Evolutionary conservation across 306 rosid species (phyloP).

Genomic region (Quercus suber): DNA sequence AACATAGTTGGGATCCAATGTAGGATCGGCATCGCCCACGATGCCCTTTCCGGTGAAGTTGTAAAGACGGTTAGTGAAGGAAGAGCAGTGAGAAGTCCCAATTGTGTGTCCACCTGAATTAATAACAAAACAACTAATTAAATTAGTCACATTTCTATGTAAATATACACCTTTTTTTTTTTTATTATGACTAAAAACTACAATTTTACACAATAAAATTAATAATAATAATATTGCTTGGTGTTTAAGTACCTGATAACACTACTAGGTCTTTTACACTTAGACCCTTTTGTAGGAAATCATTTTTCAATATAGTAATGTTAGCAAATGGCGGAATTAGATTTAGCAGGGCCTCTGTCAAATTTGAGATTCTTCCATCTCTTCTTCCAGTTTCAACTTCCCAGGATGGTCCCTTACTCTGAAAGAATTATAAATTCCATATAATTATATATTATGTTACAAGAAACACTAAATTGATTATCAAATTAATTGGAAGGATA

Average conservation of each 20-base stretch:
- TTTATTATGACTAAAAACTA: no score
- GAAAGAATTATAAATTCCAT: background rate
- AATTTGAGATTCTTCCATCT: background rate
- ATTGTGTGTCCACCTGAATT: conserved; percentile 45
- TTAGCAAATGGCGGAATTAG: background rate
- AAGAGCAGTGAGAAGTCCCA: conserved; percentile 33
- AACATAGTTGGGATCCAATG: conserved; percentile 29
- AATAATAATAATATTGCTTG: no score
- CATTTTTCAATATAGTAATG: background rate
- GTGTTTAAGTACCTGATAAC: background rate
- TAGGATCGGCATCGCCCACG: conserved; percentile 36
- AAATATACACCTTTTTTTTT: no score
- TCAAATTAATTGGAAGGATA: background rate
- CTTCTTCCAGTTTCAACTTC: background rate
- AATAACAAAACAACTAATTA: background rate
- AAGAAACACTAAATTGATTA: background rate
- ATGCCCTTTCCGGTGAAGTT: conserved; percentile 38
- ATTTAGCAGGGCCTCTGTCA: background rate
- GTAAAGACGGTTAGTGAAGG: conserved; percentile 39
- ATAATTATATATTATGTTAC: background rate
- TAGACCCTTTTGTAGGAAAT: background rate
- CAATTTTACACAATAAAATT: no score
- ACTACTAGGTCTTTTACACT: background rate
- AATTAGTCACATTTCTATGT: background rate
- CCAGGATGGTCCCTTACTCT: background rate